phyloP scores from a whole-genome alignment of 352 stramenopile genomes.

The Globisporangium carolinianum region DNA sequence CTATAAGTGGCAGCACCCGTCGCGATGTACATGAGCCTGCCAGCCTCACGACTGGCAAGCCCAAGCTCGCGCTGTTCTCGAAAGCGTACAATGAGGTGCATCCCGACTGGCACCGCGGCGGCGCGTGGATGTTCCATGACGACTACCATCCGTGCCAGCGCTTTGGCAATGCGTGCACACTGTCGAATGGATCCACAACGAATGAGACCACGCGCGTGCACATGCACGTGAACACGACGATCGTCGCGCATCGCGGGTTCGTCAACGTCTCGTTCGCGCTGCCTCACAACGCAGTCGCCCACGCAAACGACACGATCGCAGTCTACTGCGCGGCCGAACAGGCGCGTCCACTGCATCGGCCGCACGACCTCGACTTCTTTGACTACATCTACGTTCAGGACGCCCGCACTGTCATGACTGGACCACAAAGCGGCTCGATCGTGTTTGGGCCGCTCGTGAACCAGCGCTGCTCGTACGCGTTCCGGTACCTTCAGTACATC shows the following conservation, averaged over 20 bases:
- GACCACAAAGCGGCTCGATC: conserved; percentile 5
- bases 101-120: conserved; percentile 29
- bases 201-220: background rate
- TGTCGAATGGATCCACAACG: conserved; percentile 4
- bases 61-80: conserved; percentile 4
- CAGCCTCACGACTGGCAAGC: background rate
- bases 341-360: conserved; percentile 5
- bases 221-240: conserved; percentile 17
- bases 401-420: background rate
- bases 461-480: conserved; percentile 42
- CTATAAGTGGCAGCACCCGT: too few relatives aligned
- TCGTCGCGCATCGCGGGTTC: conserved; percentile 18
- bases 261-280: conserved; percentile 13
- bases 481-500: conserved; percentile 17
- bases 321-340: conserved; percentile 31
- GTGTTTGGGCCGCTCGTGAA: conserved; percentile 38
- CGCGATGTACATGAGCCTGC: too few relatives aligned
- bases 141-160: conserved; percentile 18
- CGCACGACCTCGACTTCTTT: conserved; percentile 2
- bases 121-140: conserved; percentile 27
- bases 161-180: background rate
- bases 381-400: conserved; percentile 23
- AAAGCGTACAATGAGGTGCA: conserved; percentile 12
- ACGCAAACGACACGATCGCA: conserved; percentile 21
- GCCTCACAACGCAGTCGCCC: conserved; percentile 1